Evolutionary conservation across 352 stramenopile genomes (phyloP), one percentile per base, ranked within the genome.

Genomic region (Peronosclerospora sorghi): DNA sequence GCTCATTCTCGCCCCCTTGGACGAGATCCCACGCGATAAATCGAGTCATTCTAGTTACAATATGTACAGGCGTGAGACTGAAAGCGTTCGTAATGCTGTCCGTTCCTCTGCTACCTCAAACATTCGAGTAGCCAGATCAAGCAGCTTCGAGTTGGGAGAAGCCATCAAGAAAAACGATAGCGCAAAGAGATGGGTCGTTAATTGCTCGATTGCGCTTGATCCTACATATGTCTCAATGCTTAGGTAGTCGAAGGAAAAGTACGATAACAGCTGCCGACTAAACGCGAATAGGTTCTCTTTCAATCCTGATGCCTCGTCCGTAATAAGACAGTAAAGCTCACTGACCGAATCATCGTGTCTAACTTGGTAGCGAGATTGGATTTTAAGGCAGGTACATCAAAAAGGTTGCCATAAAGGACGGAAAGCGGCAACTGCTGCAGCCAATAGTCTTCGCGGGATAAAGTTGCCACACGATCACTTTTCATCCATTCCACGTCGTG

Each of bases 1-100:
- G n/a, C n/a, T n/a, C n/a, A n/a, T n/a, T n/a, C n/a, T n/a, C n/a
- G n/a, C n/a, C n/a, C n/a, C n/a, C n/a, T n/a, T n/a, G n/a, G n/a
- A n/a, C 51, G 20, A 89, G 53, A 32, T 68, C 59, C 70, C 65
- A 73, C 6, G 85, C 59, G 2, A 54, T 64, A 42, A 86, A 84
- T 13, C 57, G 52, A 9, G 62, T 68, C 53, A 87, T 81, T 35
- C 87, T 87, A 40, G 60, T 66, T 28, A 69, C 53, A 9, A 86
- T 71, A 44, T 87, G 63, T 1, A 68, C 68, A 18, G n/a, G n/a
- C n/a, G n/a, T n/a, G n/a, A n/a, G n/a, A n/a, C n/a, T n/a, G n/a
- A n/a, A n/a, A n/a, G n/a, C n/a, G n/a, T n/a, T n/a, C n/a, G n/a
- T n/a, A n/a, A n/a, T n/a, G n/a, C n/a, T n/a, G n/a, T n/a, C n/a